phyloP scores from a whole-genome alignment of 768 basidiomycete species.

The Auricularia cornea region DNA sequence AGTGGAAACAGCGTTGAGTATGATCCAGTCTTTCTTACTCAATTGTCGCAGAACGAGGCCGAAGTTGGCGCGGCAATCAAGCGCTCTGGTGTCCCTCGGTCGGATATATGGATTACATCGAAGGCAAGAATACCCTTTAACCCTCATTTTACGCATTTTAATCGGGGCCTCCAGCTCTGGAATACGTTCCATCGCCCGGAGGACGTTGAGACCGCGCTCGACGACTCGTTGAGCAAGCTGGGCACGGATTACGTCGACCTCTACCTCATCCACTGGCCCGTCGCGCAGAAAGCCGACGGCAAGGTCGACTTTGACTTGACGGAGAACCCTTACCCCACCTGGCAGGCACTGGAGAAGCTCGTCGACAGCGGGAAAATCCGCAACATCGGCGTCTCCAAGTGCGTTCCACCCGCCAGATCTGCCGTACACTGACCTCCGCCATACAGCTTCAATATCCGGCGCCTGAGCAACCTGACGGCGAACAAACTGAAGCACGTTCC shows the following conservation, averaged over 20 bases:
- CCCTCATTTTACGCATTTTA: too few species aligned
- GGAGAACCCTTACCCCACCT: slow-evolving; percentile 66
- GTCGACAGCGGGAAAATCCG: slow-evolving; percentile 67
- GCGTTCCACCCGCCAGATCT: slow-evolving; percentile 10
- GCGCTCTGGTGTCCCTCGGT: slow-evolving; percentile 50
- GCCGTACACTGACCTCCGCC: slow-evolving; percentile 2
- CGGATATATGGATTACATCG: slow-evolving; percentile 61
- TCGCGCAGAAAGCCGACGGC: slow-evolving; percentile 17
- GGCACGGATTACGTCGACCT: slow-evolving; percentile 68
- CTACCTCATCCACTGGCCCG: slow-evolving; percentile 73
- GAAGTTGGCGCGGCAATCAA: slow-evolving; percentile 59
- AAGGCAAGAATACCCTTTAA: too few species aligned
- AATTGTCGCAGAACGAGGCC: slow-evolving; percentile 46
- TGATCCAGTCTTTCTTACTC: not conserved
- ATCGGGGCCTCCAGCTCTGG: too few species aligned
- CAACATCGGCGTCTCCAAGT: slow-evolving; percentile 85
- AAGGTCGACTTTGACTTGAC: slow-evolving; percentile 46
- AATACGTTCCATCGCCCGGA: slow-evolving; percentile 68
- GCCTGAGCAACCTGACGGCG: slow-evolving; percentile 52
- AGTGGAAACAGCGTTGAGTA: slow-evolving; percentile 10
- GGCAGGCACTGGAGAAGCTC: slow-evolving; percentile 72
- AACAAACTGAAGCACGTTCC: slow-evolving; percentile 52
- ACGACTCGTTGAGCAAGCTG: slow-evolving; percentile 54
- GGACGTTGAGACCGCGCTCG: slow-evolving; percentile 57
- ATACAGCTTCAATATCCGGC: slow-evolving; percentile 52